Base-by-base conservation (phyloP, 306 rosid species). In the Echinosophora koreensis region DNA sequence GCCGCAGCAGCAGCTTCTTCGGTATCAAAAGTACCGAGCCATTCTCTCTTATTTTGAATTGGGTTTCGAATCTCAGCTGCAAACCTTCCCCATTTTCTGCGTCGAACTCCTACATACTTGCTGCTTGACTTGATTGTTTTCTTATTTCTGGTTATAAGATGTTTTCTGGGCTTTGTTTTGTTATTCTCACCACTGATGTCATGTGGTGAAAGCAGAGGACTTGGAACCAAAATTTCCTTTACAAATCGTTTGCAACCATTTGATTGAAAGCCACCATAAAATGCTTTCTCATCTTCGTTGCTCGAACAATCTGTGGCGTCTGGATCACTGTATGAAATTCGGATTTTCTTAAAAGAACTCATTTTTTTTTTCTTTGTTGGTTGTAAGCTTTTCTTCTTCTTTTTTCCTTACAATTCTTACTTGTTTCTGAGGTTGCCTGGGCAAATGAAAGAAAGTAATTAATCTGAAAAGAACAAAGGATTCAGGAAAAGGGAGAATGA, bases 241-340 rank as follows among this genome's bases (percentile, higher is more conserved):
- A 85, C 76, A 18, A 69, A 46, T 32, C 73, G 70, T 62, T 86
- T 90, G 0, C 27, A 0, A 22, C 12, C 67, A 8, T 55, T 49
- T 16, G 27, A 30, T 27, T 41, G 32, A 1, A 44, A 38, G 69
- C 32, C 60, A 16, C 50, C 37, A 12, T n/a, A 37, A 15, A 5
- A 28, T 13, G 15, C 11, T 38, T 27, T 65, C 16, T 70, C 82
- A n/a, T 84, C 96, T 27, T 91, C 96, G 4, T 85, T 91, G 41
- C 91, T 86, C 2, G 96, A 90, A 74, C 49, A 84, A 76, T 89
- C 96, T 0, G 93, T 91, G 1, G 89, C 91, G 73, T 87, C 39
- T 7, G 93, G 96, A 69, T 87, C 96, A 42, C 61, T 68, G 69
- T 41, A 86, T 3, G 32, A 42, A 5, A 91, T 62, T 4, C 91